A percentile compares a stretch with the other conserved stretches of the same genome.
Conservation (phyloP, 2,329 filamentous ascomycete genomes). For the Fusarium keratoplasticum region DNA sequence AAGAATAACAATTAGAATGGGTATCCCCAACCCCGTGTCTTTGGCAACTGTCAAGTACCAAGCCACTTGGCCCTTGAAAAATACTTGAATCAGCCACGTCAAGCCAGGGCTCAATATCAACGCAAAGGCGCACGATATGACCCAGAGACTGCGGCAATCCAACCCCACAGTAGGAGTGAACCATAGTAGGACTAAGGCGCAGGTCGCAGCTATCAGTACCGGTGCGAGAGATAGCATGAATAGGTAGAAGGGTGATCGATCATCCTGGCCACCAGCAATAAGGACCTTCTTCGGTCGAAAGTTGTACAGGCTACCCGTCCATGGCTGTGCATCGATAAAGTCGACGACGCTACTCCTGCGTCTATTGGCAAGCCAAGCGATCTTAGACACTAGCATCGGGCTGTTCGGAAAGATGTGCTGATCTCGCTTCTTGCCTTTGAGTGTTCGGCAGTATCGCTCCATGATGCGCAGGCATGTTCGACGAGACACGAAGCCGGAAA, state of each 20-base stretch:
- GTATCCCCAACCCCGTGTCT: neutral
- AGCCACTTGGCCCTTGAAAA: neutral
- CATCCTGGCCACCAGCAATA: neutral
- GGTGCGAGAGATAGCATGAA: neutral
- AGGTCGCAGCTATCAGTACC: neutral
- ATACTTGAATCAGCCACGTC: neutral
- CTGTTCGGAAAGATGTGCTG: conserved; percentile 2
- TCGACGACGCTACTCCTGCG: neutral
- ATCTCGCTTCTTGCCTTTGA: conserved; percentile 4
- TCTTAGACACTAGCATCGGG: neutral
- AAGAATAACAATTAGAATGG: neutral
- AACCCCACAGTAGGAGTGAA: neutral
- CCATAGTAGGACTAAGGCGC: neutral
- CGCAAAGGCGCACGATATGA: neutral
- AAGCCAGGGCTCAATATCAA: conserved; percentile 4
- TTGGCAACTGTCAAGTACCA: conserved; percentile 7
- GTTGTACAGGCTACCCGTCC: conserved; percentile 9
- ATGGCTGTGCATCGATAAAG: conserved; percentile 9
- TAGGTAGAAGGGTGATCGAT: neutral
- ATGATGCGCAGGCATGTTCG: conserved; percentile 10
- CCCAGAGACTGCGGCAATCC: neutral
- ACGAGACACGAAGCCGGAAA: conserved; percentile 5
- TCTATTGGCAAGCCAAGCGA: neutral
- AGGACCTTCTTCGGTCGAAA: conserved; percentile 3
- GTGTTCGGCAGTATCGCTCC: conserved; percentile 7